Base-by-base conservation (phyloP, 257 asterid genomes). In the Anisodus tanguticus region DNA sequence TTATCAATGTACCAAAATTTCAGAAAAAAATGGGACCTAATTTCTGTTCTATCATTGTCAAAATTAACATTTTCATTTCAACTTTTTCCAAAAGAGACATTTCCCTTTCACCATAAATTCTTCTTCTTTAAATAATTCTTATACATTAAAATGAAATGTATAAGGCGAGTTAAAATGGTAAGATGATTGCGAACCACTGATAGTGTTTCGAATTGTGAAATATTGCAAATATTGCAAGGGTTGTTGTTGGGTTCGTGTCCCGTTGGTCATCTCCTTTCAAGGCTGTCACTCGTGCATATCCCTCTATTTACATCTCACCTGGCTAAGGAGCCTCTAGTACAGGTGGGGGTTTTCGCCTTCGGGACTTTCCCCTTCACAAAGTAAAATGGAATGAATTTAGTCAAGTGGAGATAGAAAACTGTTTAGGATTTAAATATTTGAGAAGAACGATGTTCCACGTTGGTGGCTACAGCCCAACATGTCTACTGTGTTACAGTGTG, bases 401-500 rank as follows among this genome's bases (percentile, higher is more conserved):
- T 16, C 64, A 58, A 16, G 64, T 17, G 26, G 64, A 41, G 5
- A 58, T 16, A 19, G 22, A 58, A 58, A 5, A 58, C 63, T 16
- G 9, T 41, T 58, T 58, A 3, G 22, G 19, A 4, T 57, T 57
- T 15, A 57, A 57, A 17, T 3, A 19, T 6, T 5, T 19, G 60
- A 74, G 80, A 74, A 74, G 60, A 49, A 74, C 6, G 37, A 74
- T 11, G 80, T 74, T 74, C 80, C 80, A 49, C 60, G 60, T 74
- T 74, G 57, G 80, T 72, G 37, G 3, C 17, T 45, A n/a, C 1
- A n/a, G 39, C 9, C 62, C 78, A 35, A 31, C 22, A 69, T 69
- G 78, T 11, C 78, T 57, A 7, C 9, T 57, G 8, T 57, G 6
- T 12, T 6, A 57, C 62, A 13, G 60, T 13, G 60, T 55, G 60